These are phyloP conservation scores for Hypholoma fasciculare DNA, from an alignment of 768 basidiomycete genomes.

Conservation along the genomic window DNA sequence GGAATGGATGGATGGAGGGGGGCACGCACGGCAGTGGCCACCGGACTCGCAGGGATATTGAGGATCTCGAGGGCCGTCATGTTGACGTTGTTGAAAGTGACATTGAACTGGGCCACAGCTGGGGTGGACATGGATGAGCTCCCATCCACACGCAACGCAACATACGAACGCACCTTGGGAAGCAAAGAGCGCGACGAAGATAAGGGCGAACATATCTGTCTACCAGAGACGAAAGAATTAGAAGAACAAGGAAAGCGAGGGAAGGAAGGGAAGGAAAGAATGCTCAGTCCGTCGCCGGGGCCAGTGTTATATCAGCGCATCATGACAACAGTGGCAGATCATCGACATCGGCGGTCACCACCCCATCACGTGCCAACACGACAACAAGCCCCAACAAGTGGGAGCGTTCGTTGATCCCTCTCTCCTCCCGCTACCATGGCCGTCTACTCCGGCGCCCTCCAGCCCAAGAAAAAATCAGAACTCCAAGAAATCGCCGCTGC, in stretches of 20 bases:
- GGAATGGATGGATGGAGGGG: too few species aligned
- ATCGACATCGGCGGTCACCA: neutral
- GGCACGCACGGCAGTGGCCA: constrained; percentile 29
- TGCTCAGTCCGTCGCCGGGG: constrained; percentile 1
- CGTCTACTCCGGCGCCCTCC: constrained; percentile 52
- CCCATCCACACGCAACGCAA: too few species aligned
- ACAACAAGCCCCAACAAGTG: constrained; percentile 21
- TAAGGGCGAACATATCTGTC: constrained; percentile 30
- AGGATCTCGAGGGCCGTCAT: constrained; percentile 48
- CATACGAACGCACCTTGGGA: constrained; percentile 58
- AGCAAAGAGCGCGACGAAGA: constrained; percentile 42
- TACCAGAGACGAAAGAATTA: constrained; percentile 23
- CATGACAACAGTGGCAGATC: constrained; percentile 3
- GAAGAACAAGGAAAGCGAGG: too few species aligned
- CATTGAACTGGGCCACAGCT: constrained; percentile 45
- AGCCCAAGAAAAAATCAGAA: constrained; percentile 69
- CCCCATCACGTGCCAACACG: constrained; percentile 32
- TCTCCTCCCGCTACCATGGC: constrained; percentile 41
- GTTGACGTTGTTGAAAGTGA: constrained; percentile 40
- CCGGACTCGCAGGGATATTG: constrained; percentile 31
- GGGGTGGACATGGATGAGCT: too few species aligned
- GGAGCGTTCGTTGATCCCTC: constrained; percentile 25
- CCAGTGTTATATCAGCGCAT: neutral
- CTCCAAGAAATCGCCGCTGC: constrained; percentile 61
- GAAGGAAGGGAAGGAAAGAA: constrained; percentile 8